Conservation (phyloP, 2,329 filamentous ascomycete genomes). For the Aspergillus sp. region DNA sequence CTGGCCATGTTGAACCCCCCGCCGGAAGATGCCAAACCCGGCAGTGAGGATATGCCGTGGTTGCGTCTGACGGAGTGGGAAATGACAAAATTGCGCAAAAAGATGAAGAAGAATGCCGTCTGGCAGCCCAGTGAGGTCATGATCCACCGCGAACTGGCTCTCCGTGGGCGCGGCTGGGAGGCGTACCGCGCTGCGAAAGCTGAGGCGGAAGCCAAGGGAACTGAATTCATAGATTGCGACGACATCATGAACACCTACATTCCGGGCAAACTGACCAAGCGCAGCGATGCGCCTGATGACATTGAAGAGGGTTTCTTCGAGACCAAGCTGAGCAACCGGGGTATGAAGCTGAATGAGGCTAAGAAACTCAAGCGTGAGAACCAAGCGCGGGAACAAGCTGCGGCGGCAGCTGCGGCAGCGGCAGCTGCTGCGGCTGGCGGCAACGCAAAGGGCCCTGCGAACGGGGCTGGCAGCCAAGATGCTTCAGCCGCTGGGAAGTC, state of each 20-base stretch:
- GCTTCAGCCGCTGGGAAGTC: constrained; percentile 13
- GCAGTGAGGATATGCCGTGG: constrained; percentile 62
- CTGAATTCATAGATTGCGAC: constrained; percentile 58
- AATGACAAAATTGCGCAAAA: constrained; percentile 64
- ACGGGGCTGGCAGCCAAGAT: constrained; percentile 4
- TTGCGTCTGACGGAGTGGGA: constrained; percentile 64
- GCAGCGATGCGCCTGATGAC: constrained; percentile 40
- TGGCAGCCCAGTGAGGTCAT: constrained; percentile 67
- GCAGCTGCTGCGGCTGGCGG: constrained; percentile 11
- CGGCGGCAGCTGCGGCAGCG: constrained; percentile 14
- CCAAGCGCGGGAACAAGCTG: constrained; percentile 47
- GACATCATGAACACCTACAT: constrained; percentile 38
- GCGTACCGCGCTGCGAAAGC: constrained; percentile 50
- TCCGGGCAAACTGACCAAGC: constrained; percentile 38
- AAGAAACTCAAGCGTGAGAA: constrained; percentile 61
- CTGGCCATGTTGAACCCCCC: constrained; percentile 58
- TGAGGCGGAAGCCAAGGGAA: constrained; percentile 50
- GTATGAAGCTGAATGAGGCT: constrained; percentile 60
- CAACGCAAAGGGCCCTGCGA: constrained; percentile 5
- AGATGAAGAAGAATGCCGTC: constrained; percentile 70
- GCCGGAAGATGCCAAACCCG: constrained; percentile 57
- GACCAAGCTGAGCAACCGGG: constrained; percentile 55
- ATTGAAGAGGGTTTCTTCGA: constrained; percentile 41
- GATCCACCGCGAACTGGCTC: constrained; percentile 62
- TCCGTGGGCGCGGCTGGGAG: constrained; percentile 54